Conservation (phyloP, 2,329 filamentous ascomycete species). For the Colletotrichum cuscutae region DNA sequence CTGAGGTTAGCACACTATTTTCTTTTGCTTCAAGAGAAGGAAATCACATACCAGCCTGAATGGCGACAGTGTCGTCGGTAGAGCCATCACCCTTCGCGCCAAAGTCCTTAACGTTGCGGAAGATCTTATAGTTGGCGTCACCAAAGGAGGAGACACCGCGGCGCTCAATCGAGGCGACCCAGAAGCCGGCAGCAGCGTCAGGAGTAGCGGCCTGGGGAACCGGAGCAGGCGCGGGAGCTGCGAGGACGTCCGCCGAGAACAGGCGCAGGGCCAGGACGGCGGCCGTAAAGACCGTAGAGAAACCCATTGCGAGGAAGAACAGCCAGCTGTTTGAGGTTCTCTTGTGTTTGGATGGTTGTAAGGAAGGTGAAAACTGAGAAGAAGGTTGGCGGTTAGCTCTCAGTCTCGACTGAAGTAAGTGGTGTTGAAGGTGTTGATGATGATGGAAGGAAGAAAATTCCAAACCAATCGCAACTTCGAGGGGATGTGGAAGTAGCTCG, state of each 20-base stretch:
- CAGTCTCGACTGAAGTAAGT: background rate
- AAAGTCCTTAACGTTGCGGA: constrained; percentile 81
- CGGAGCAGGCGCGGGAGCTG: constrained; percentile 44
- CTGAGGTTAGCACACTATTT: background rate
- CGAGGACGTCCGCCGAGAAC: constrained; percentile 46
- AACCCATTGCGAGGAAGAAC: constrained; percentile 54
- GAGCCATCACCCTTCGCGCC: constrained; percentile 75
- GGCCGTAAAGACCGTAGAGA: constrained; percentile 54
- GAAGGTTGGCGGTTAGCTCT: constrained; percentile 6
- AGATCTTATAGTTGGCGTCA: constrained; percentile 72
- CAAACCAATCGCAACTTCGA: constrained; percentile 3
- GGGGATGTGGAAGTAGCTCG: constrained; percentile 21
- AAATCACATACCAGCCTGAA: constrained; percentile 71
- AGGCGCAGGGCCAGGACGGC: constrained; percentile 56
- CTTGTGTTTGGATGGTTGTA: constrained; percentile 16
- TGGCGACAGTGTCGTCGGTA: constrained; percentile 87
- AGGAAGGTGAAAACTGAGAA: constrained; percentile 11
- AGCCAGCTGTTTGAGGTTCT: constrained; percentile 44
- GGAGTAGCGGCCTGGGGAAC: constrained; percentile 28
- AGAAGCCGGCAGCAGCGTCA: constrained; percentile 66
- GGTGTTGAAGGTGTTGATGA: constrained; percentile 11
- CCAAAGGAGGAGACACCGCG: constrained; percentile 76
- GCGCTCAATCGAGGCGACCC: constrained; percentile 76
- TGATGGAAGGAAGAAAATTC: background rate
- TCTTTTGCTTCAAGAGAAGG: too few species aligned